phyloP scores from a whole-genome alignment of 2,329 filamentous ascomycete genomes.

The Penicillium thymicola region DNA sequence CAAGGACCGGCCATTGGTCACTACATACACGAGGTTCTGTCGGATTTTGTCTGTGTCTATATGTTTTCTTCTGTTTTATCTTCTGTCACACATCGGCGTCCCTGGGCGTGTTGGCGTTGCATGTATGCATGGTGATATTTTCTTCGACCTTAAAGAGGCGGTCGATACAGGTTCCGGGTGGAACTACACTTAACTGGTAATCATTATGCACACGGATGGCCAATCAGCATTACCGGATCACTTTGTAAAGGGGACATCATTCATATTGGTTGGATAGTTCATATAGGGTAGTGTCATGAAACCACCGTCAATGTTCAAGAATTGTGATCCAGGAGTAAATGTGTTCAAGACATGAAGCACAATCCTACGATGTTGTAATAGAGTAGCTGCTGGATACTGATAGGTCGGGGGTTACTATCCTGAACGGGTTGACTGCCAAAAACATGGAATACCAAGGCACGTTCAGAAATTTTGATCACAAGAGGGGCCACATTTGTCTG shows the following conservation, averaged over 20 bases:
- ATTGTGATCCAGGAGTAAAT: not conserved
- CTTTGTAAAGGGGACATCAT: constrained; percentile 18
- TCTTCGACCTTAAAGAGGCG: not conserved
- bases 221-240: constrained; percentile 4
- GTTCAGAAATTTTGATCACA: not conserved
- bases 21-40: constrained; percentile 16
- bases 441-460: not conserved
- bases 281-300: constrained; percentile 19
- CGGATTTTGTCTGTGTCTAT: constrained; percentile 16
- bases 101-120: constrained; percentile 9
- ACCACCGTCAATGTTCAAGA: not conserved
- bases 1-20: constrained; percentile 9
- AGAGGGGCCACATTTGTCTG: too few species aligned
- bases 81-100: constrained; percentile 11
- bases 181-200: not conserved
- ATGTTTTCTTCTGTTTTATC: constrained; percentile 9
- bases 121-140: constrained; percentile 14
- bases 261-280: constrained; percentile 17
- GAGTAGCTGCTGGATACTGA: not conserved
- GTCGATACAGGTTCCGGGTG: constrained; percentile 6
- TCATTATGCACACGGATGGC: not conserved
- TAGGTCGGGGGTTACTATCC: not conserved
- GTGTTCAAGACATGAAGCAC: not conserved
- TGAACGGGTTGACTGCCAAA: not conserved
- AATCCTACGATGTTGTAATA: not conserved